Conservation (phyloP, 1,284 basidiomycete genomes). For the Trametes hirsuta region DNA sequence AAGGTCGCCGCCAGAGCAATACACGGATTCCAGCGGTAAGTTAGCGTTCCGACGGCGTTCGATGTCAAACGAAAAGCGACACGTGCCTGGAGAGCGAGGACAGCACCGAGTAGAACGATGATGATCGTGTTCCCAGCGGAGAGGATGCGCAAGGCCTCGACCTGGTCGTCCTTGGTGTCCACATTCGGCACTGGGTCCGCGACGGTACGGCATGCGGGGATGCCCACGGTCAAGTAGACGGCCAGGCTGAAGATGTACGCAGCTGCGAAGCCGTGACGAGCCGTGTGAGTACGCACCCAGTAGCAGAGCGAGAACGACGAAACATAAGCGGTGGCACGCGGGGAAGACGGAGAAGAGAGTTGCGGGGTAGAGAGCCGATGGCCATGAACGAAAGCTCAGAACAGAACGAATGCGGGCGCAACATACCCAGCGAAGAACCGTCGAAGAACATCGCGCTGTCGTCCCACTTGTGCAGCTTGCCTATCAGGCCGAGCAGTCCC, state of each 20-base stretch:
- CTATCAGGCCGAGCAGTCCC: constrained; percentile 71
- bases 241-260: constrained; percentile 76
- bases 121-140: constrained; percentile 87
- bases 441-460: constrained; percentile 94
- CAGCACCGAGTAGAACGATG: constrained; percentile 63
- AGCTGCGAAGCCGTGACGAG: constrained; percentile 43
- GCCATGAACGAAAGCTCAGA: background rate
- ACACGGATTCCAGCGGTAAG: constrained; percentile 12
- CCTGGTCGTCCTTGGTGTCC: constrained; percentile 64
- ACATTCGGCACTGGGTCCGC: constrained; percentile 56
- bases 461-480: constrained; percentile 84
- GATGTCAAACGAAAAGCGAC: background rate
- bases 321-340: background rate
- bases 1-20: constrained; percentile 16
- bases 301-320: background rate
- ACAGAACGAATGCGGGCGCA: background rate
- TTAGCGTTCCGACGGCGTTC: background rate
- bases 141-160: constrained; percentile 80
- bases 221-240: constrained; percentile 80
- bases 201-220: constrained; percentile 76
- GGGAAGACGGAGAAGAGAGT: background rate
- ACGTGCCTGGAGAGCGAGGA: constrained; percentile 74
- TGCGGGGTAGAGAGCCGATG: constrained; percentile 1
- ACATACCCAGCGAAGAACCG: constrained; percentile 78
- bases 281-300: background rate